Evolutionary conservation across 140 eudicot genomes (phyloP).

Genomic region (Stevia rebaudiana): DNA sequence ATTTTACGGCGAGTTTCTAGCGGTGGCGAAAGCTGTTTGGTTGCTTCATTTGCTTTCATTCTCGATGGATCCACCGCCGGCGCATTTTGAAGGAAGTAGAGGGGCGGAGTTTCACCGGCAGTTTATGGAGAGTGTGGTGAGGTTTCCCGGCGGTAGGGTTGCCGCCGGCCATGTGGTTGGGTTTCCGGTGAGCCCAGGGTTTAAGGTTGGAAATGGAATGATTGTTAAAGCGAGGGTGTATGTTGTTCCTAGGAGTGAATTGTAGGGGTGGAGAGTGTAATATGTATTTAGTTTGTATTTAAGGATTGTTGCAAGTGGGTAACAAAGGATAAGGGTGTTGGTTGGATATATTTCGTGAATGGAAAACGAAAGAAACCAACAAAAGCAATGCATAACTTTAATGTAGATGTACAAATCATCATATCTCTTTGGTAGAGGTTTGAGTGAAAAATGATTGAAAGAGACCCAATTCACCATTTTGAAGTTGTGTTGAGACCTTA

Average conservation of each 20-base stretch:
- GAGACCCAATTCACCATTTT: no score
- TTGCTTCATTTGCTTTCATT: constrained; percentile 86
- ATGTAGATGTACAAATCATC: no score
- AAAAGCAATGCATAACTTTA: neutral
- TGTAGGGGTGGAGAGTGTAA: constrained; percentile 28
- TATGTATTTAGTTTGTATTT: constrained; percentile 15
- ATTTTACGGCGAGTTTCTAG: constrained; percentile 75
- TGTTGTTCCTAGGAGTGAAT: constrained; percentile 64
- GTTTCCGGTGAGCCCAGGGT: constrained; percentile 96
- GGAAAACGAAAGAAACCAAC: constrained; percentile 12
- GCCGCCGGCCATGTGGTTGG: constrained; percentile 70
- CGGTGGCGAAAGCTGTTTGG: constrained; percentile 90
- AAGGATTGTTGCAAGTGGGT: neutral
- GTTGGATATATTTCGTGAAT: constrained; percentile 1
- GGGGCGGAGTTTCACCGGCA: constrained; percentile 81
- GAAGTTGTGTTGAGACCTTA: no score
- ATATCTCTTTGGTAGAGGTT: no score
- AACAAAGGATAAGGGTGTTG: constrained; percentile 5
- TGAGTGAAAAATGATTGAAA: no score
- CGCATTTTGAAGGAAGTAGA: constrained; percentile 82
- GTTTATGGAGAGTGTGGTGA: constrained; percentile 93
- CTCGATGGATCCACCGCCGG: constrained; percentile 75
- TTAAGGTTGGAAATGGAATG: constrained; percentile 76
- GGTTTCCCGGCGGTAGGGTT: constrained; percentile 60
- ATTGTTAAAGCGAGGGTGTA: constrained; percentile 89